Evolutionary conservation across 192 early-diverging fungal genomes (phyloP).

Genomic region (Coemansia sp.): DNA sequence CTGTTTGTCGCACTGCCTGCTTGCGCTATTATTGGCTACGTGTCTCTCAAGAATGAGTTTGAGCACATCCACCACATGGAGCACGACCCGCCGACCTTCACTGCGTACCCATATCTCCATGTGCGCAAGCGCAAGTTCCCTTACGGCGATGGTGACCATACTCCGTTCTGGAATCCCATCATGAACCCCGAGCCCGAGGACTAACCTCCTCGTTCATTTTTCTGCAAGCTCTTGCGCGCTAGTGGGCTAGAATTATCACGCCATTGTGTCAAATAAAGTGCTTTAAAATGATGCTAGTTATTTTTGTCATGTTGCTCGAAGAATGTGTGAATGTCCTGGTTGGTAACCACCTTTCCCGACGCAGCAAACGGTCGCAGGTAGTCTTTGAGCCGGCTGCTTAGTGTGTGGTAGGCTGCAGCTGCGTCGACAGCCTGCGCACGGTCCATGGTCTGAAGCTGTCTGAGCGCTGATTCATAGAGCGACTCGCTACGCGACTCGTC

Average conservation of each 20-base stretch:
- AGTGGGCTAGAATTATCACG: neutral
- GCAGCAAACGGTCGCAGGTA: slow-evolving; percentile 71
- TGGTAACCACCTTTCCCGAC: slow-evolving; percentile 73
- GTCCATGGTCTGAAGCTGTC: slow-evolving; percentile 70
- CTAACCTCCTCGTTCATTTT: slow-evolving; percentile 13
- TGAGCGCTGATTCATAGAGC: slow-evolving; percentile 75
- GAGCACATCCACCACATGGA: slow-evolving; percentile 54
- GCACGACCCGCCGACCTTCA: slow-evolving; percentile 52
- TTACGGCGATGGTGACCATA: slow-evolving; percentile 54
- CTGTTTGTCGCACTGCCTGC: slow-evolving; percentile 42
- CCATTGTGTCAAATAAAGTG: neutral
- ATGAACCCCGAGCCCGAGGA: slow-evolving; percentile 53
- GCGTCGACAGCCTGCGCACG: slow-evolving; percentile 74
- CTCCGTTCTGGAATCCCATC: slow-evolving; percentile 52
- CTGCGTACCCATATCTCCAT: slow-evolving; percentile 44
- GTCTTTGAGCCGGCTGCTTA: slow-evolving; percentile 67
- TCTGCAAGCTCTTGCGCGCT: too few relatives aligned
- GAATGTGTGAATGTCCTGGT: slow-evolving; percentile 71
- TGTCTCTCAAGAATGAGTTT: slow-evolving; percentile 48
- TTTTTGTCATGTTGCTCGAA: slow-evolving; percentile 56
- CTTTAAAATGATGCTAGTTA: neutral
- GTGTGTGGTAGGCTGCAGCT: slow-evolving; percentile 68
- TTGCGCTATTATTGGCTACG: slow-evolving; percentile 31
- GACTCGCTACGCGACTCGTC: slow-evolving; percentile 70
- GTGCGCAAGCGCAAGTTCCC: slow-evolving; percentile 52